phyloP scores from a whole-genome alignment of 768 basidiomycete species.

The Cyclocybe aegerita region DNA sequence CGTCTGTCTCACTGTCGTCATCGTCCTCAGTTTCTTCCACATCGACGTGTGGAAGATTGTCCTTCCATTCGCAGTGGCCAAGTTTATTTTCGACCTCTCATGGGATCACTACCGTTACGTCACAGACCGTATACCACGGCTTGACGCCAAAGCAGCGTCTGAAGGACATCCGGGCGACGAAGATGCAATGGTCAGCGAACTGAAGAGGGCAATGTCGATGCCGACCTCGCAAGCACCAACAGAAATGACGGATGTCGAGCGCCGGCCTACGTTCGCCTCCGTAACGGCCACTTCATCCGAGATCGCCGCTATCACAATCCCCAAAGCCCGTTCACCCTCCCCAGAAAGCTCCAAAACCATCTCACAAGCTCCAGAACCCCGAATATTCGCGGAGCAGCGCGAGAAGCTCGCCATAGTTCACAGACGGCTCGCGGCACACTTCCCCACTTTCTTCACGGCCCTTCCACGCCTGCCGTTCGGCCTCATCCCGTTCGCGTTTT shows the following conservation, averaged over 20 bases:
- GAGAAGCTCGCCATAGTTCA: constrained; percentile 14
- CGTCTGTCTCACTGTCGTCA: constrained; percentile 66
- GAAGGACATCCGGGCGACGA: constrained; percentile 15
- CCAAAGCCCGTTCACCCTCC: constrained; percentile 1
- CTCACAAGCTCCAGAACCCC: constrained; percentile 1
- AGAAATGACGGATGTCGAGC: constrained; percentile 9
- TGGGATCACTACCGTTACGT: constrained; percentile 55
- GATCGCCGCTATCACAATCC: constrained; percentile 4
- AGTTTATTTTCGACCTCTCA: constrained; percentile 64
- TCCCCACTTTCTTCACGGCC: constrained; percentile 72
- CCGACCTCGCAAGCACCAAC: not conserved
- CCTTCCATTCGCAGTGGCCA: constrained; percentile 74
- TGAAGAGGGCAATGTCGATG: constrained; percentile 27
- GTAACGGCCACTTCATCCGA: constrained; percentile 9
- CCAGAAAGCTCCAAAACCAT: constrained; percentile 1
- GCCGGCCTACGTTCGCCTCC: constrained; percentile 16
- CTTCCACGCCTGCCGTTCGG: constrained; percentile 73
- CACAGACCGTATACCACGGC: constrained; percentile 18
- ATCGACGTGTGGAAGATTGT: constrained; percentile 85
- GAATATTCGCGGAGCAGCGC: constrained; percentile 19
- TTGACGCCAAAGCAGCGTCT: constrained; percentile 4
- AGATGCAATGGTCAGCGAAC: constrained; percentile 24
- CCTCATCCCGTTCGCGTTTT: constrained; percentile 89
- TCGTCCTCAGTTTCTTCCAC: constrained; percentile 73
- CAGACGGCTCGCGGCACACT: constrained; percentile 30